Evolutionary conservation across 78 protist species (phyloP).

Genomic region (Dictyostelium discoideum): dicty_2.7 NC_007089.4:1501001-1501500

Average conservation of each 20-base stretch:
- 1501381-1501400: conserved; percentile 89
- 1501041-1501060: neutral
- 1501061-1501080: conserved; percentile 15
- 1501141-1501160: conserved; percentile 25
- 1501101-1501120: conserved; percentile 42
- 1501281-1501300: neutral
- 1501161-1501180: neutral
- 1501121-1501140: neutral
- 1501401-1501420: conserved; percentile 80
- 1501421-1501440: conserved; percentile 64
- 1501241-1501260: neutral
- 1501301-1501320: neutral
- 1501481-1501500: conserved; percentile 66
- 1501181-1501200: neutral
- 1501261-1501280: neutral
- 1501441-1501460: conserved; percentile 81
- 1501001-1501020: no score
- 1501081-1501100: conserved; percentile 28
- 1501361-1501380: conserved; percentile 93
- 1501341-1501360: conserved; percentile 64
- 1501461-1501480: conserved; percentile 65
- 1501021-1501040: neutral
- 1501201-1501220: conserved; percentile 23
- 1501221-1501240: conserved; percentile 17
- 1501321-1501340: conserved; percentile 30